These are phyloP conservation scores for Solanum hybrid DNA, from an alignment of 305 asterid species.

Conservation along the genomic window DNA sequence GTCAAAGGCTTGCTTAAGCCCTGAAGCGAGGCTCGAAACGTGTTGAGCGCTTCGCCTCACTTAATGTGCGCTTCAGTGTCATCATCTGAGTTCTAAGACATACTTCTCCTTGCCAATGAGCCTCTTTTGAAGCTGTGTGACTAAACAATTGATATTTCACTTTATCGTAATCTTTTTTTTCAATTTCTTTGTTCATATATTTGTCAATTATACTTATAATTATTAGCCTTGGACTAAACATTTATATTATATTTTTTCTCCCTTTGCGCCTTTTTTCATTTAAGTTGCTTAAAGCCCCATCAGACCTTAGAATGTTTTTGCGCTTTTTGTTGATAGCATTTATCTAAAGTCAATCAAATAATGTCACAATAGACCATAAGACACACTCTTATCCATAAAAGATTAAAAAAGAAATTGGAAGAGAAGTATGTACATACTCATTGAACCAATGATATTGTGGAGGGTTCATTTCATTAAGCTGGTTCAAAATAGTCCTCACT, in stretches of 20 bases:
- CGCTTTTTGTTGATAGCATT: neutral
- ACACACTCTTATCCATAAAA: neutral
- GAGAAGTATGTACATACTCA: conserved; percentile 38
- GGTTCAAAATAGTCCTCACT: conserved; percentile 72
- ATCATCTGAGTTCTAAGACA: neutral
- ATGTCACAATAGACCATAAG: neutral
- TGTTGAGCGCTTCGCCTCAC: neutral
- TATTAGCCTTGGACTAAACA: neutral
- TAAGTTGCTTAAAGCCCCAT: neutral
- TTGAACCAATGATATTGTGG: conserved; percentile 75
- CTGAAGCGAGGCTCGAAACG: neutral
- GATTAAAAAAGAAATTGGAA: neutral
- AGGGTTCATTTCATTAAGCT: conserved; percentile 92
- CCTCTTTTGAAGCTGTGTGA: neutral
- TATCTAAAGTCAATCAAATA: neutral
- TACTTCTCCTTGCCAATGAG: neutral
- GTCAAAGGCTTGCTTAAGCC: neutral
- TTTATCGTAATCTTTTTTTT: neutral
- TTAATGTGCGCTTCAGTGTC: neutral
- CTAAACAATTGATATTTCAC: neutral
- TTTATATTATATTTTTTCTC: neutral
- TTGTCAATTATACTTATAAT: neutral
- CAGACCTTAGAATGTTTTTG: neutral
- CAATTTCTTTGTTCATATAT: neutral
- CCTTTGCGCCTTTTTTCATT: neutral